Conservation (phyloP, 73 alveolate genomes). For the Paramecium caudatum region DNA sequence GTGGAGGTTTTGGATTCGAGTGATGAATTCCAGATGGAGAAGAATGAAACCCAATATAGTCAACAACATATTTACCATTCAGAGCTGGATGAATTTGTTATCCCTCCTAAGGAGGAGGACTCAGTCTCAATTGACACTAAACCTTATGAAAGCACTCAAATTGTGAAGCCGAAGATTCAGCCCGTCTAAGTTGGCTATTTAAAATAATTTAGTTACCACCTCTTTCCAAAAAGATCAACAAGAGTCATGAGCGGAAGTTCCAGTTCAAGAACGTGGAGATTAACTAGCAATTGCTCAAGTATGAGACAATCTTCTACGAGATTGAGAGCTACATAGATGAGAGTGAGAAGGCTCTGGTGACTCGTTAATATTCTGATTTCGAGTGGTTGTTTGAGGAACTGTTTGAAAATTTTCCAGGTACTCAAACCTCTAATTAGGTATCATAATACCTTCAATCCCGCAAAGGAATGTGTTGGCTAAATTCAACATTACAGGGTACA, state of each 20-base stretch:
- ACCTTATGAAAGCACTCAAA: constrained; percentile 41
- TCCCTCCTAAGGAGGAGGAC: constrained; percentile 57
- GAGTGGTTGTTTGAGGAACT: constrained; percentile 56
- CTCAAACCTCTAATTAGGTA: background rate
- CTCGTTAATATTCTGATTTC: constrained; percentile 59
- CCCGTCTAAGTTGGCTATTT: constrained; percentile 53
- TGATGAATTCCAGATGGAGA: constrained; percentile 55
- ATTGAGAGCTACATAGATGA: constrained; percentile 51
- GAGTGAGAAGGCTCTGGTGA: constrained; percentile 32
- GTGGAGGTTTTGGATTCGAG: constrained; percentile 35
- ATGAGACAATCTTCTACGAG: constrained; percentile 46
- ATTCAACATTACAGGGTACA: constrained; percentile 45
- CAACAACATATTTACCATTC: constrained; percentile 39
- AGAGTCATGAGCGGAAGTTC: background rate
- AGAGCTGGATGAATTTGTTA: constrained; percentile 60
- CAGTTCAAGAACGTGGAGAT: constrained; percentile 46
- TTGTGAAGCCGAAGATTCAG: constrained; percentile 21
- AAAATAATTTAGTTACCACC: constrained; percentile 56
- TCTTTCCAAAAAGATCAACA: background rate
- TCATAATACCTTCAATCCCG: constrained; percentile 57
- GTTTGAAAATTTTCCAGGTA: constrained; percentile 59
- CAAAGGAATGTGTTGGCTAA: constrained; percentile 31
- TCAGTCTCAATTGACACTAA: constrained; percentile 54
- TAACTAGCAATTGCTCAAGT: constrained; percentile 13
- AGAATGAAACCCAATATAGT: constrained; percentile 49